Evolutionary conservation across 306 rosid species (phyloP).

Genomic region (Astragalus glycyphyllos): DNA sequence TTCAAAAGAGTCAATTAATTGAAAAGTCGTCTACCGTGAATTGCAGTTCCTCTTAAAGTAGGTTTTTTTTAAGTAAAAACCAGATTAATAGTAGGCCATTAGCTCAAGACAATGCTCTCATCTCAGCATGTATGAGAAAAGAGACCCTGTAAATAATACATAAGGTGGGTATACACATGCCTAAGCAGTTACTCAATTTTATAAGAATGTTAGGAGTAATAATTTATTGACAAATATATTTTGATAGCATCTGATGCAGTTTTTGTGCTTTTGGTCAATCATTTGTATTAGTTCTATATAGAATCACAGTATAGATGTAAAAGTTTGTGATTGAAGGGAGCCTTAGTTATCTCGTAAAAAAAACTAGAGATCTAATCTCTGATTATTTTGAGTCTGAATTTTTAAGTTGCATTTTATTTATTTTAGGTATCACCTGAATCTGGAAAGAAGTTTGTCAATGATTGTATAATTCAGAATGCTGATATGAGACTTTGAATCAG

Average conservation of each 20-base stretch:
- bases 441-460: conserved; percentile 48
- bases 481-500: conserved; percentile 77
- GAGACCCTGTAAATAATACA: conserved; percentile 3
- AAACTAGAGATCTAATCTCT: conserved; percentile 13
- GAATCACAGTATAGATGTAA: neutral
- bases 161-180: neutral
- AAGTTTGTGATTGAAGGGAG: conserved; percentile 6
- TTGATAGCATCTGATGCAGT: conserved; percentile 3
- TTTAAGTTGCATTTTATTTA: conserved; percentile 37
- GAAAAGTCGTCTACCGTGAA: conserved; percentile 16
- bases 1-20: neutral
- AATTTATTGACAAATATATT: conserved; percentile 1
- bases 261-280: conserved; percentile 24
- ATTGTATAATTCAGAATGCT: conserved; percentile 58
- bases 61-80: conserved; percentile 13
- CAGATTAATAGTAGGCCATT: neutral
- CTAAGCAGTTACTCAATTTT: conserved; percentile 26
- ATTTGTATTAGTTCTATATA: conserved; percentile 3
- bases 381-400: conserved; percentile 7
- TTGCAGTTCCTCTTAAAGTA: conserved; percentile 4
- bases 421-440: conserved; percentile 58
- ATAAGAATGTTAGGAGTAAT: neutral
- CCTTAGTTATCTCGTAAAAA: conserved; percentile 11
- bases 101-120: conserved; percentile 8
- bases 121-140: conserved; percentile 37